Evolutionary conservation across 2,329 filamentous ascomycete species (phyloP), one percentile per base, ranked within the genome.

Genomic region (Phialocephala sp.): DNA sequence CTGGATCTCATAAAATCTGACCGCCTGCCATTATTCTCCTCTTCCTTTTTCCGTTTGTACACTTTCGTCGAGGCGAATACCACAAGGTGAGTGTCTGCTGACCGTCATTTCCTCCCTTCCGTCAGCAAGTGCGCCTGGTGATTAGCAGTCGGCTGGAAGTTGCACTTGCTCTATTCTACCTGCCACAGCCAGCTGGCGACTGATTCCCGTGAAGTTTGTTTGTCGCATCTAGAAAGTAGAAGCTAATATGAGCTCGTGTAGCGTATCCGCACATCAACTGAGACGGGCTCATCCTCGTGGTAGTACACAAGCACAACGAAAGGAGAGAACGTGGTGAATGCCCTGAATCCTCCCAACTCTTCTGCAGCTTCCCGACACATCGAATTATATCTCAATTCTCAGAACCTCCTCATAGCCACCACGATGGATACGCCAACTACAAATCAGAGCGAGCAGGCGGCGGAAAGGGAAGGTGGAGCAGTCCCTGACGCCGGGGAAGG

Each of bases 351-450:
- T 52, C 20, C 15, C 35, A 56, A 14, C 52, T 59, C n/a, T 37
- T 54, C 63, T 67, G 65, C 65, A 41, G 41, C 55, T 52, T 64
- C 24, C 57, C 59, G 58, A 62, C n/a, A 41, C 24, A 57, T 27
- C 32, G 52, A 59, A 45, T 37, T 18, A 20, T 27, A 47, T 18
- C 36, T 24, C 3, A 8, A 50, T n/a, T 22, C 32, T n/a, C 8
- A 24, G 50, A 36, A 56, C 56, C 55, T 62, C 39, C n/a, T 60
- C 43, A 55, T 9, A 56, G 14, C 47, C 43, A 12, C 58, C 22
- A 66, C 22, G 59, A 74, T 74, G 72, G 72, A 74, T 71, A 74
- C 72, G 61, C 72, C 72, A 47, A 73, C 58, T 60, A 72, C 72
- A 36, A 70, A 62, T 63, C 70, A 72, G 64, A 72, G 72, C 39